Conservation (phyloP, 2,329 filamentous ascomycete genomes). For the Trichoderma atrobrunneum region DNA sequence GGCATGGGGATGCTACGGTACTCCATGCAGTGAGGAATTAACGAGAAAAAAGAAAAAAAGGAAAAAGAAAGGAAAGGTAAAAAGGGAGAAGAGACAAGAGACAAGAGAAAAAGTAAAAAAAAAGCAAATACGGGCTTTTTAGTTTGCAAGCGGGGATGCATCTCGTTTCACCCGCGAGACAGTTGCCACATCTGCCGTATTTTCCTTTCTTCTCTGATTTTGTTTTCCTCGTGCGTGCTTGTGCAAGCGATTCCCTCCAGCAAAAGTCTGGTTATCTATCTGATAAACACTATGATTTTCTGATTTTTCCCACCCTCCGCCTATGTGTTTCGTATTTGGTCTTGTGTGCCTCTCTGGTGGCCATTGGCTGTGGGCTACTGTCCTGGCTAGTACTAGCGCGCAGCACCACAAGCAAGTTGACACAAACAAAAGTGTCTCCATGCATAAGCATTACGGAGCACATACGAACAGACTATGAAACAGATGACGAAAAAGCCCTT, state of each 20-base stretch:
- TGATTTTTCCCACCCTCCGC: background rate
- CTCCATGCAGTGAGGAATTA: background rate
- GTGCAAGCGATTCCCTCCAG: background rate
- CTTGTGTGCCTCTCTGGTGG: slow-evolving; percentile 2
- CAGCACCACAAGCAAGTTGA: background rate
- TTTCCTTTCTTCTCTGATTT: background rate
- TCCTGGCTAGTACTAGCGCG: slow-evolving; percentile 4
- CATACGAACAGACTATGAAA: slow-evolving; percentile 13
- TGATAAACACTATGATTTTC: background rate
- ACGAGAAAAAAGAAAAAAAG: background rate
- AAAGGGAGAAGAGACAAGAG: background rate
- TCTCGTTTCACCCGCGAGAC: background rate
- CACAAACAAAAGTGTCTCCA: slow-evolving; percentile 5
- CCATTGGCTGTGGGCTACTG: background rate
- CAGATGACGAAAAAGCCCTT: slow-evolving; percentile 14
- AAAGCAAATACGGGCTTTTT: background rate
- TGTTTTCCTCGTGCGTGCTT: background rate
- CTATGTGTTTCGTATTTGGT: slow-evolving; percentile 11
- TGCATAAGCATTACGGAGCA: slow-evolving; percentile 16
- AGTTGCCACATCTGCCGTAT: slow-evolving; percentile 2
- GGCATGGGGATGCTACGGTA: background rate
- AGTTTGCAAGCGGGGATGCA: background rate
- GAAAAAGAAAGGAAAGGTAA: background rate
- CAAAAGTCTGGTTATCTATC: background rate
- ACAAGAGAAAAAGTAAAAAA: background rate